A percentile compares a stretch with the other conserved stretches of the same genome.
These are phyloP conservation scores for Ambrosia hybrid DNA, from an alignment of 140 eudicot genomes.

Conservation along the genomic window DNA sequence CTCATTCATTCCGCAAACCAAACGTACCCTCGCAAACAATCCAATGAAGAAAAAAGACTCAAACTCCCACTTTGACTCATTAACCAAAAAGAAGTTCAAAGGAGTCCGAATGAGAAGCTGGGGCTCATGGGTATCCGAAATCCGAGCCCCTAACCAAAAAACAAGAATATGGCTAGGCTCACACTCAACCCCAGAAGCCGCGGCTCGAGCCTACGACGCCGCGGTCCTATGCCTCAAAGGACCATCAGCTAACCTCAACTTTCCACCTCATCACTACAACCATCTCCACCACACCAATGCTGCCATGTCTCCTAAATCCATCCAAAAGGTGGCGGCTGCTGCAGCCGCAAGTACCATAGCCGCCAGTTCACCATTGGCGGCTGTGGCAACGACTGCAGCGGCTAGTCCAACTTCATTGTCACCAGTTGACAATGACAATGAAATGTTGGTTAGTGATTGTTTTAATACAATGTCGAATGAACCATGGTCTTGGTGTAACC, in stretches of 20 bases:
- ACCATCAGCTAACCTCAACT: slow-evolving; percentile 41
- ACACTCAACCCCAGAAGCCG: slow-evolving; percentile 38
- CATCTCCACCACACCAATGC: slow-evolving; percentile 16
- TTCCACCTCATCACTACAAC: slow-evolving; percentile 21
- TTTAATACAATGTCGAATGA: slow-evolving; percentile 6
- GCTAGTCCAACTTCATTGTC: slow-evolving; percentile 26
- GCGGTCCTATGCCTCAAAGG: slow-evolving; percentile 42
- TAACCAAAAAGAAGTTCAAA: slow-evolving; percentile 60
- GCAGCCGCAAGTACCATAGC: slow-evolving; percentile 31
- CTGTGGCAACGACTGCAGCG: neutral
- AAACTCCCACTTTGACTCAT: neutral
- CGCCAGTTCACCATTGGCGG: neutral
- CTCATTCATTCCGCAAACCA: neutral
- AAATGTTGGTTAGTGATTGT: slow-evolving; percentile 11
- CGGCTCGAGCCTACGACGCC: slow-evolving; percentile 49
- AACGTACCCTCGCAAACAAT: neutral
- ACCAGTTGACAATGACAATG: slow-evolving; percentile 8
- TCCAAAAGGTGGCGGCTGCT: slow-evolving; percentile 66
- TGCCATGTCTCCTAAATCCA: slow-evolving; percentile 70
- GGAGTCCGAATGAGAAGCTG: slow-evolving; percentile 93
- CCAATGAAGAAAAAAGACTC: slow-evolving; percentile 27
- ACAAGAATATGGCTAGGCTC: slow-evolving; percentile 48
- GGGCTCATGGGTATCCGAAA: slow-evolving; percentile 90
- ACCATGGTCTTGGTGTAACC: slow-evolving; percentile 45
- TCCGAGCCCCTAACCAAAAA: slow-evolving; percentile 74